These are phyloP conservation scores for Plasmodium falciparum DNA, from an alignment of 169 alveolate species.

Conservation along the genomic window DNA sequence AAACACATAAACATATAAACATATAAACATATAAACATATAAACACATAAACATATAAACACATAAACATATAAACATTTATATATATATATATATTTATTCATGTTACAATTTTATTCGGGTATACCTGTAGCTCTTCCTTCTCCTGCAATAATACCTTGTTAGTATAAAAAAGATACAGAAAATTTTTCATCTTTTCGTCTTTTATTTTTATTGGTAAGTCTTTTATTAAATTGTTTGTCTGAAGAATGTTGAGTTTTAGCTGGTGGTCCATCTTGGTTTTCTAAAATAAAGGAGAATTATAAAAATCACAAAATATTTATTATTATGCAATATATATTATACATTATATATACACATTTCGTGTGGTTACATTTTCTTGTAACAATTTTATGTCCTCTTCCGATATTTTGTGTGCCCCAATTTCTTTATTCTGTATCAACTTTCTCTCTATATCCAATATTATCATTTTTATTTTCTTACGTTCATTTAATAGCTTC, in stretches of 20 bases:
- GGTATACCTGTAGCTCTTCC: slow-evolving; percentile 47
- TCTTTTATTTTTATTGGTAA: slow-evolving; percentile 29
- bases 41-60: too few relatives aligned
- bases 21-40: too few relatives aligned
- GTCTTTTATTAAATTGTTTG: slow-evolving; percentile 40
- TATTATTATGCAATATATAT: neutral
- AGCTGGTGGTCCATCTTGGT: slow-evolving; percentile 19
- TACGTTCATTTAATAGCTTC: slow-evolving; percentile 41
- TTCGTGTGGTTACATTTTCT: slow-evolving; percentile 23
- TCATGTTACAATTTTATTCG: neutral
- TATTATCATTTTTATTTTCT: slow-evolving; percentile 24
- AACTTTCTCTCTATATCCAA: slow-evolving; percentile 32
- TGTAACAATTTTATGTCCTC: slow-evolving; percentile 11
- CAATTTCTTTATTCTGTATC: slow-evolving; percentile 28
- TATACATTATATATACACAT: neutral
- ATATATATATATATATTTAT: neutral
- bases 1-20: too few relatives aligned
- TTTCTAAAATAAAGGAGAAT: neutral
- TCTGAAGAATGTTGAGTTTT: slow-evolving; percentile 15
- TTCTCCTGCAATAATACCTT: slow-evolving; percentile 40
- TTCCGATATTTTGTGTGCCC: neutral
- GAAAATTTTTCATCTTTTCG: slow-evolving; percentile 33
- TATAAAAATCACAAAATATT: neutral
- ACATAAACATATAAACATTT: neutral
- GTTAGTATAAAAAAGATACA: slow-evolving; percentile 46